Evolutionary conservation across 352 stramenopile species (phyloP).

Genomic region (Phytophthora tentaculata): DNA sequence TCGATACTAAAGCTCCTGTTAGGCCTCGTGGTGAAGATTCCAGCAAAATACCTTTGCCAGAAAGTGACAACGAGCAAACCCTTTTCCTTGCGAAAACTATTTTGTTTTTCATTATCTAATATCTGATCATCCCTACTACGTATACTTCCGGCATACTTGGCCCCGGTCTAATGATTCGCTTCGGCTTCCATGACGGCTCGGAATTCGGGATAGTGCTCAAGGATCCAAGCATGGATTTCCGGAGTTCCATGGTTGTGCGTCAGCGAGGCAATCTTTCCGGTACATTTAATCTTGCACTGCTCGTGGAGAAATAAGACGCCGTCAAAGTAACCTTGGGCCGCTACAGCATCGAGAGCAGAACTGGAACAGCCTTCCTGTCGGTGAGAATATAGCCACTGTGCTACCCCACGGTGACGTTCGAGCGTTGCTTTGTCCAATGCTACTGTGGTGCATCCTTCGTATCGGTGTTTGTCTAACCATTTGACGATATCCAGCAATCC

Average conservation of each 20-base stretch:
- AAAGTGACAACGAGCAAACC: no score
- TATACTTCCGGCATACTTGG: no score
- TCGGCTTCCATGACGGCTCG: background rate
- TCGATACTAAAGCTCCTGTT: no score
- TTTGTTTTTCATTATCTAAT: no score
- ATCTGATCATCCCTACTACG: no score
- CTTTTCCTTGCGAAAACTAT: no score
- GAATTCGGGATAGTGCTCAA: background rate
- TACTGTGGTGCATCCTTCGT: background rate
- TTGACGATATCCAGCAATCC: background rate
- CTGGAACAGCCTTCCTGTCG: background rate
- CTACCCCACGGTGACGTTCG: background rate
- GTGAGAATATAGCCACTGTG: background rate
- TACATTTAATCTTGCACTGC: background rate
- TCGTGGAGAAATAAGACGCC: background rate
- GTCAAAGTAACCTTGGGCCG: background rate
- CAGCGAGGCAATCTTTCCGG: background rate
- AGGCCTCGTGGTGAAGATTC: no score
- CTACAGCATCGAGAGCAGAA: background rate
- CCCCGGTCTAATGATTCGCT: background rate
- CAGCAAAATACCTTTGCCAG: no score
- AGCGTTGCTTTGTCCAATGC: background rate
- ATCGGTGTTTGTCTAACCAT: background rate
- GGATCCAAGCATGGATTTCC: background rate
- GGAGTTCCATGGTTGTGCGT: background rate